Percentiles rank a stretch among this genome's conserved stretches.
Conservation (phyloP, 75 land plant species). For the Sequoia sempervirens region DNA sequence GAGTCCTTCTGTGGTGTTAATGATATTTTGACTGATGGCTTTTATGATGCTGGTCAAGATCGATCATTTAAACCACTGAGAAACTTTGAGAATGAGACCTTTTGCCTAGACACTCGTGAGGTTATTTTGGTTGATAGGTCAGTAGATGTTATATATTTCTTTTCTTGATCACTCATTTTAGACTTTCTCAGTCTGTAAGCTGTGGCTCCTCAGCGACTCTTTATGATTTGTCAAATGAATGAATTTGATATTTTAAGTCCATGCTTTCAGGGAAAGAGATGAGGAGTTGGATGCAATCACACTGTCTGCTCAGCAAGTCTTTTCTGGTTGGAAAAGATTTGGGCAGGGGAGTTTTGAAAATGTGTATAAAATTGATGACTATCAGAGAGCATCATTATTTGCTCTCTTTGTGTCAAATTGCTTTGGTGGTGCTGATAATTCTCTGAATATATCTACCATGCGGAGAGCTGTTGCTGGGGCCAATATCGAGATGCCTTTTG, state of each 20-base stretch:
- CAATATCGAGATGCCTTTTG: conserved; percentile 58
- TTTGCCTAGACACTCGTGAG: conserved; percentile 70
- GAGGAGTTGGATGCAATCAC: conserved; percentile 76
- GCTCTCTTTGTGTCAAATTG: conserved; percentile 90
- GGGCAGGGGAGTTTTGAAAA: conserved; percentile 11
- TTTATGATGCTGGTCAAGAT: conserved; percentile 94
- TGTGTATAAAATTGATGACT: conserved; percentile 17
- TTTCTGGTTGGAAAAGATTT: conserved; percentile 33
- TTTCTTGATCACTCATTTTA: too few species aligned
- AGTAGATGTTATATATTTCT: conserved; percentile 16
- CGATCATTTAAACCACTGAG: conserved; percentile 64
- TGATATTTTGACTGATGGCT: conserved; percentile 24
- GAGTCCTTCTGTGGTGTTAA: too few species aligned
- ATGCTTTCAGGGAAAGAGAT: conserved; percentile 41
- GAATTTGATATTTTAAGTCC: not conserved
- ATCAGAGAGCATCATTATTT: conserved; percentile 61
- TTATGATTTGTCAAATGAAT: not conserved
- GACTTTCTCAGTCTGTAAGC: too few species aligned
- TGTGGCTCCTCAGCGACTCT: not conserved
- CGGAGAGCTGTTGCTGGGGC: conserved; percentile 62
- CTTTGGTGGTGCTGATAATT: conserved; percentile 88
- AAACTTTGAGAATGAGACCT: conserved; percentile 42
- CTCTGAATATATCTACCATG: conserved; percentile 32
- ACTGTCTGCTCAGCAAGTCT: conserved; percentile 51
- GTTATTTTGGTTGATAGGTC: conserved; percentile 81